Evolutionary conservation across 2,329 filamentous ascomycete genomes (phyloP).

Genomic region (Aspergillus sp.): DNA sequence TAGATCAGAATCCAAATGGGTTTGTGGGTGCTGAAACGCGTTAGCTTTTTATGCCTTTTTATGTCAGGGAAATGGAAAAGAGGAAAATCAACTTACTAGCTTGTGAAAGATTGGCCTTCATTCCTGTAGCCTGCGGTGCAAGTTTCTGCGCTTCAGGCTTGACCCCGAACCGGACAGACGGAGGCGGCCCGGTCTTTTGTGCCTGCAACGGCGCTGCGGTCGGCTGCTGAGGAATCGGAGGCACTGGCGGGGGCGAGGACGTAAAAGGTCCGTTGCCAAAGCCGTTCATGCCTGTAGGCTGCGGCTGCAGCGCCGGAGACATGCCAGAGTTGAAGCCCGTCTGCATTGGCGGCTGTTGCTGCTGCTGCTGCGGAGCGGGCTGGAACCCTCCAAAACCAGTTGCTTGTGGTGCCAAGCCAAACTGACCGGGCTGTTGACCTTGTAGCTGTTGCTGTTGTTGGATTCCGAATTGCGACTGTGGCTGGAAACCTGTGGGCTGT

Average conservation of each 20-base stretch:
- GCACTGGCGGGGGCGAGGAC: conserved; percentile 45
- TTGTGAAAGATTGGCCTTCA: conserved; percentile 82
- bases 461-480: conserved; percentile 38
- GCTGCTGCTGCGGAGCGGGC: conserved; percentile 21
- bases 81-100: conserved; percentile 66
- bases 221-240: conserved; percentile 51
- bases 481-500: conserved; percentile 57
- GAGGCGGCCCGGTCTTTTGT: conserved; percentile 77
- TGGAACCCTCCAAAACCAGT: conserved; percentile 45
- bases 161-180: conserved; percentile 82
- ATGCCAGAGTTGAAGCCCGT: conserved; percentile 46
- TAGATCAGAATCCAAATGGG: conserved; percentile 57
- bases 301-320: conserved; percentile 39
- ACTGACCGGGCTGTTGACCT: conserved; percentile 40
- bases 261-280: conserved; percentile 40
- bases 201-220: conserved; percentile 58
- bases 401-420: conserved; percentile 44
- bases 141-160: conserved; percentile 64
- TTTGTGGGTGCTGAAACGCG: conserved; percentile 53
- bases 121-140: conserved; percentile 75
- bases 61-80: not conserved
- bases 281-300: conserved; percentile 43
- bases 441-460: conserved; percentile 40
- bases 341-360: conserved; percentile 45
- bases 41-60: conserved; percentile 6